These are phyloP conservation scores for Musa acuminata DNA, from an alignment of 176 grass and related monocot genomes.

Conservation along the genomic window DNA sequence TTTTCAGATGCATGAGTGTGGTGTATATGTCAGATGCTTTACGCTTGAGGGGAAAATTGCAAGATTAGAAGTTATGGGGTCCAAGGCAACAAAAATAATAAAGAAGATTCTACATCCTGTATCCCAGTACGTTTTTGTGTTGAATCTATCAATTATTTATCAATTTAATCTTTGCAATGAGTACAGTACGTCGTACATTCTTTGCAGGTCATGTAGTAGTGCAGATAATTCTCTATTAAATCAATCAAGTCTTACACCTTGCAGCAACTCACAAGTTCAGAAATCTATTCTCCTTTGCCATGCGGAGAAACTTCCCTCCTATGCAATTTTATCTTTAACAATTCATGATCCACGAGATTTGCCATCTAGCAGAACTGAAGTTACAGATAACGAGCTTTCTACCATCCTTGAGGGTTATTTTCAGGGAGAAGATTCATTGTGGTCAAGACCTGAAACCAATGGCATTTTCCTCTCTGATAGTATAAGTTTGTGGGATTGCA, in stretches of 20 bases:
- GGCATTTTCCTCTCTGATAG: slow-evolving; percentile 35
- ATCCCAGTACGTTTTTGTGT: slow-evolving; percentile 29
- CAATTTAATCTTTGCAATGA: not conserved
- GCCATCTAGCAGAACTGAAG: slow-evolving; percentile 15
- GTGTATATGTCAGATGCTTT: slow-evolving; percentile 31
- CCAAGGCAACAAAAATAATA: slow-evolving; percentile 50
- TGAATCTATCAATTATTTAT: not conserved
- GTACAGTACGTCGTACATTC: slow-evolving; percentile 3
- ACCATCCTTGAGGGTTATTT: slow-evolving; percentile 26
- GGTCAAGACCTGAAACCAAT: slow-evolving; percentile 37
- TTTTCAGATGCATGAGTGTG: slow-evolving; percentile 51
- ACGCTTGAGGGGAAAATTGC: slow-evolving; percentile 59
- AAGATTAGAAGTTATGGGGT: slow-evolving; percentile 70
- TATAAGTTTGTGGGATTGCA: slow-evolving; percentile 56
- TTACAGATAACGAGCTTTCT: slow-evolving; percentile 17
- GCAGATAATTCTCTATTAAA: slow-evolving; percentile 20
- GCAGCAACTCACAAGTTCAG: slow-evolving; percentile 22
- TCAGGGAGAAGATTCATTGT: slow-evolving; percentile 29
- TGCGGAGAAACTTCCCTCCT: slow-evolving; percentile 40
- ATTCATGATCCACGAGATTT: slow-evolving; percentile 65
- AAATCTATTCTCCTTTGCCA: slow-evolving; percentile 32
- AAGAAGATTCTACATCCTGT: slow-evolving; percentile 45
- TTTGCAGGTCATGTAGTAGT: slow-evolving; percentile 24
- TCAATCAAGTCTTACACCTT: slow-evolving; percentile 19
- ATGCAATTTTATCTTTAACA: slow-evolving; percentile 55